Evolutionary conservation across 768 basidiomycete genomes (phyloP), one percentile per base, ranked within the genome.

Genomic region (Artomyces pyxidatus): DNA sequence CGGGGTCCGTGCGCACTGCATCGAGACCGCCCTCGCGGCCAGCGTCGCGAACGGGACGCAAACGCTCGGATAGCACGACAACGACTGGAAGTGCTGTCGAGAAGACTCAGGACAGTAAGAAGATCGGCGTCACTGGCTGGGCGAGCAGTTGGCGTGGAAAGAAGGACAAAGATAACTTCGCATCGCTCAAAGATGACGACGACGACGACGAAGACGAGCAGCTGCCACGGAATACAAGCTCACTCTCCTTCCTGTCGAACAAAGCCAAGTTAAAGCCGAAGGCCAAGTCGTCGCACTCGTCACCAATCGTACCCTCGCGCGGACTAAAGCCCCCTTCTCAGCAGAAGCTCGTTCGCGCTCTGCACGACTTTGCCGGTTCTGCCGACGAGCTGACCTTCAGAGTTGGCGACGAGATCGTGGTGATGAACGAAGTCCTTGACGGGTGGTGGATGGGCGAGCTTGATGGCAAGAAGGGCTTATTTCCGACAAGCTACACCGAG

Each of bases 381-480:
- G 68, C 77, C 2, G 91, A 93, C 56, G 92, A 95, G 63, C 70
- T 96, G 30, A 75, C 75, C 37, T 84, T 95, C 68, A 74, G 69
- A 49, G 68, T 73, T 4, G 92, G 90, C 0, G 83, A 85, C 35
- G 79, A 88, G 56, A 85, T 96, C 49, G 64, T 73, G 12, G 81
- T 93, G 25, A 57, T 88, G 25, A 81, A 80, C 28, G 89, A 94
- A 62, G 87, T 92, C 1, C 70, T 90, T 28, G 86, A 88, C 53
- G 90, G 81, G 51, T 94, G 92, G 92, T 94, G 89, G 86, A 77
- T 91, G 70, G 92, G 91, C 6, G 81, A 86, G 61, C 62, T 80
- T 28, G 67, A 75, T 48, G 88, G 87, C 2, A 72, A 71, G 53
- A 80, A 75, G 45, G 92, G 92, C 12, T 62, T 95, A 37, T 94